phyloP scores from a whole-genome alignment of 2,329 filamentous ascomycete species.

The Colletotrichum eleusines region DNA sequence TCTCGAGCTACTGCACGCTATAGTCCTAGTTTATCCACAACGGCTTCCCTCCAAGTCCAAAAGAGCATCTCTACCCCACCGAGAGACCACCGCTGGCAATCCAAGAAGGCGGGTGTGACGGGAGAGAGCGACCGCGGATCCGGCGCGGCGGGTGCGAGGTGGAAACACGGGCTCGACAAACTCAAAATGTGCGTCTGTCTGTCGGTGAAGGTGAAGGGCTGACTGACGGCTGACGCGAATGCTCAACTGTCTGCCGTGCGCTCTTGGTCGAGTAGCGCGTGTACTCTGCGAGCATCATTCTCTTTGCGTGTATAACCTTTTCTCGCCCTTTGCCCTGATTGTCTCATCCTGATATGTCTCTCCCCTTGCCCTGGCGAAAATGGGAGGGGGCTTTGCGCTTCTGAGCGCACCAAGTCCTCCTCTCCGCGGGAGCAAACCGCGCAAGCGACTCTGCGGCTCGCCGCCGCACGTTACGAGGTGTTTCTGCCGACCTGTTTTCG shows the following conservation, averaged over 20 bases:
- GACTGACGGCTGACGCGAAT: background rate
- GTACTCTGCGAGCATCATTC: too few species aligned
- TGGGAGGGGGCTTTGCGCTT: background rate
- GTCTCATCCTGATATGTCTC: background rate
- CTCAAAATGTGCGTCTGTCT: background rate
- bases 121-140: conserved; percentile 14
- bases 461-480: conserved; percentile 8
- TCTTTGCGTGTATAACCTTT: background rate
- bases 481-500: background rate
- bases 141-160: conserved; percentile 6
- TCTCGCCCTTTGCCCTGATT: background rate
- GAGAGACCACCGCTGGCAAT: background rate
- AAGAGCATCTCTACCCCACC: background rate
- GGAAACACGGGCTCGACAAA: background rate
- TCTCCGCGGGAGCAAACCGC: conserved; percentile 1
- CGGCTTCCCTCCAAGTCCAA: background rate
- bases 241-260: background rate
- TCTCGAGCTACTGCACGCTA: conserved; percentile 3
- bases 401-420: background rate
- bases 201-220: too few species aligned
- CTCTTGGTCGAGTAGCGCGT: background rate
- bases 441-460: conserved; percentile 30
- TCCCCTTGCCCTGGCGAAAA: background rate
- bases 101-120: background rate
- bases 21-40: background rate